A percentile compares a stretch with the other conserved stretches of the same genome.
Conservation (phyloP, 495 filamentous ascomycete genomes). For the Annulohypoxylon nitens region DNA sequence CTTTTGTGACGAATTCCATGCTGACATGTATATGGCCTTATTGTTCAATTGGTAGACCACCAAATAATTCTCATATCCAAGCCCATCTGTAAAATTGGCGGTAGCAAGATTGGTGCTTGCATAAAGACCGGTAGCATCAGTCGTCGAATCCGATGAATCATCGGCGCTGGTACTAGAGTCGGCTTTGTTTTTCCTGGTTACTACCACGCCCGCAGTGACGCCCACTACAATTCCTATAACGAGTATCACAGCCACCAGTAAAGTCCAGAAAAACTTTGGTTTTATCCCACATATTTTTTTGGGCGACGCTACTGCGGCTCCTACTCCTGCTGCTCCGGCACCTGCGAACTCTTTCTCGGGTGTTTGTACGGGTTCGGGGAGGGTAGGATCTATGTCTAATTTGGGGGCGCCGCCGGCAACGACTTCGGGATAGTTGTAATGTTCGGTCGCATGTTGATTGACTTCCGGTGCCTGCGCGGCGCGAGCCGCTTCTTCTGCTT, state of each 20-base stretch:
- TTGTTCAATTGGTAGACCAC: conserved; percentile 49
- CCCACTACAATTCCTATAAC: conserved; percentile 43
- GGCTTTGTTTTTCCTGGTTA: conserved; percentile 6
- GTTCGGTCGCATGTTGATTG: conserved; percentile 35
- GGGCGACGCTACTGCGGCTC: conserved; percentile 15
- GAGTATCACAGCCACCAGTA: conserved; percentile 36
- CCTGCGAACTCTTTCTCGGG: background rate
- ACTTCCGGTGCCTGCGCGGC: conserved; percentile 34
- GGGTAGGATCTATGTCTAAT: conserved; percentile 29
- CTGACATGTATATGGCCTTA: conserved; percentile 43
- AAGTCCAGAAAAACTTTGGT: conserved; percentile 41
- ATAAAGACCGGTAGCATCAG: conserved; percentile 29
- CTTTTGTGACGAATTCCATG: conserved; percentile 46
- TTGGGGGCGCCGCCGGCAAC: conserved; percentile 16
- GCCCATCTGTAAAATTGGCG: conserved; percentile 48
- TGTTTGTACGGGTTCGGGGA: conserved; percentile 22
- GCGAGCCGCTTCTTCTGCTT: conserved; percentile 16
- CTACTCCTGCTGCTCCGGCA: background rate
- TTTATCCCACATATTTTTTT: conserved; percentile 47
- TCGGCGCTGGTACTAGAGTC: conserved; percentile 2
- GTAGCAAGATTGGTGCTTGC: conserved; percentile 45
- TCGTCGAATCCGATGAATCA: background rate
- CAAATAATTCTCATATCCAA: conserved; percentile 45
- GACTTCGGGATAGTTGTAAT: conserved; percentile 41
- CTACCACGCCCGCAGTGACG: conserved; percentile 39